These are phyloP conservation scores for Rhynchosporium graminicola DNA, from an alignment of 2,329 filamentous ascomycete genomes.

Conservation along the genomic window DNA sequence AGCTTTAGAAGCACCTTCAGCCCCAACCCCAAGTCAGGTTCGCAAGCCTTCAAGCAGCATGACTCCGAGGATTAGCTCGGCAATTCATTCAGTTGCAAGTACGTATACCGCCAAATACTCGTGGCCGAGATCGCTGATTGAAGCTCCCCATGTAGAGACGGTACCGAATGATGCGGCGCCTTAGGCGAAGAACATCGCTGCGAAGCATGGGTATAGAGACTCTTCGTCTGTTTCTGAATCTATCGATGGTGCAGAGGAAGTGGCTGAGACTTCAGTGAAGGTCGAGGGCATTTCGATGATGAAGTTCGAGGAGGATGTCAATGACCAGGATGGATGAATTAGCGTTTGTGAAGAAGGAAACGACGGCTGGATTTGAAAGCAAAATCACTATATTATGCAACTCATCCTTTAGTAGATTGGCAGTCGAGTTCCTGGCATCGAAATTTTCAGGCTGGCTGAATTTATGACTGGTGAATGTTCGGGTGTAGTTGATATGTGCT, in stretches of 20 bases:
- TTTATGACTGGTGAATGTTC: too few species aligned
- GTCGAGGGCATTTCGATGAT: too few species aligned
- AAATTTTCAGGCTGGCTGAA: too few species aligned
- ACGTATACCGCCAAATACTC: background rate
- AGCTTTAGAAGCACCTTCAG: background rate
- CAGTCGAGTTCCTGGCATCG: background rate
- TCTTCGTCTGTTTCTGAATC: background rate
- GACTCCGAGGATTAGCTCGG: too few species aligned
- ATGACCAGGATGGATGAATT: background rate
- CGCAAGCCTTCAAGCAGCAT: background rate
- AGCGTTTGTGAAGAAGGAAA: background rate
- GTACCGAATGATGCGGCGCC: background rate
- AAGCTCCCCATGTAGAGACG: background rate
- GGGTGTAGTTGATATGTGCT: too few species aligned
- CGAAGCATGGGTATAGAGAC: background rate
- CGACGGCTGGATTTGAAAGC: too few species aligned
- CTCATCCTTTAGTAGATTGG: background rate
- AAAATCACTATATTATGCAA: slow-evolving; percentile 5
- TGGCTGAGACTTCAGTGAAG: background rate
- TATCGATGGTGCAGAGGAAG: background rate
- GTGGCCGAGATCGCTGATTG: background rate
- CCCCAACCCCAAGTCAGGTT: background rate
- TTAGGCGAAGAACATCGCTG: slow-evolving; percentile 9
- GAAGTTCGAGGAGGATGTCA: background rate
- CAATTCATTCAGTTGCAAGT: too few species aligned